Percentiles rank a stretch among this genome's conserved stretches.
These are phyloP conservation scores for Grigorovia transvaalensis DNA, from an alignment of 805 yeast species.

Conservation along the genomic window DNA sequence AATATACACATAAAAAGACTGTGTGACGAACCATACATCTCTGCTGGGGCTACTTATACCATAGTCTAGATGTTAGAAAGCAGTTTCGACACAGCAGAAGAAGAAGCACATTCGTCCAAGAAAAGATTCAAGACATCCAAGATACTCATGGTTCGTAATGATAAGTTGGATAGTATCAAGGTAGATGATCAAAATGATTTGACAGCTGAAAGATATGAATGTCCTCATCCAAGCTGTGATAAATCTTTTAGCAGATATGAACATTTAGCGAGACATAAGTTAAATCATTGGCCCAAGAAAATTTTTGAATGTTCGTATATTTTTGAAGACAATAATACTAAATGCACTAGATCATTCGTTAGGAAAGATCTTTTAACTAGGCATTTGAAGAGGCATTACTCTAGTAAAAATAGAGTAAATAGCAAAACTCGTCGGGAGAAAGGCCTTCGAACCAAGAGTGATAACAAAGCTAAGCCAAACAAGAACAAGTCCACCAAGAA, in stretches of 20 bases:
- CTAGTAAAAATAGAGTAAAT: slow-evolving; percentile 4
- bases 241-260: slow-evolving; percentile 50
- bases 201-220: slow-evolving; percentile 24
- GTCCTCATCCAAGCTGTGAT: slow-evolving; percentile 41
- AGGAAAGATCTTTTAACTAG: slow-evolving; percentile 44
- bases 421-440: not conserved
- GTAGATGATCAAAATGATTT: not conserved
- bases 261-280: slow-evolving; percentile 50
- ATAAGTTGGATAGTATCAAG: not conserved
- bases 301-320: slow-evolving; percentile 38
- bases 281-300: slow-evolving; percentile 46
- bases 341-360: slow-evolving; percentile 52
- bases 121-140: not conserved
- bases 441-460: not conserved
- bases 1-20: too few species aligned
- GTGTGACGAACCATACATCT: not conserved
- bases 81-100: not conserved
- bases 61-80: not conserved
- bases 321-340: slow-evolving; percentile 19
- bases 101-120: not conserved
- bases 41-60: not conserved
- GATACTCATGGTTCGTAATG: not conserved
- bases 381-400: slow-evolving; percentile 35
- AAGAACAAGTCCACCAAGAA: not conserved
- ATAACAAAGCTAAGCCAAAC: not conserved